Evolutionary conservation across 2,329 filamentous ascomycete species (phyloP).

Genomic region (Tolypocladium inflatum): DNA sequence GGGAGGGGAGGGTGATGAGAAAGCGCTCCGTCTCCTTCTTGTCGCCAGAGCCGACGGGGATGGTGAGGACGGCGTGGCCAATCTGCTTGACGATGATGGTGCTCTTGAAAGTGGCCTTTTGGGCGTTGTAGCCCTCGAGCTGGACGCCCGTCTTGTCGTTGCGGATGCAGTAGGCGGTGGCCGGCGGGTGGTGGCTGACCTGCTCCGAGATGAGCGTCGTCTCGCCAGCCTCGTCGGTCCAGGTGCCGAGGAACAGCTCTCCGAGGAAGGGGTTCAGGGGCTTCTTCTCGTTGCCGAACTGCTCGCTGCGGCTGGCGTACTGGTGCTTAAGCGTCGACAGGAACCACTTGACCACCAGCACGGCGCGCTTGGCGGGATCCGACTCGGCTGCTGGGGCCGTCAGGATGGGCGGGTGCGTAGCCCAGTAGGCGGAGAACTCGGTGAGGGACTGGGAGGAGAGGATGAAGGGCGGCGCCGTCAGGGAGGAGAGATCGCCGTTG

Average conservation of each 20-base stretch:
- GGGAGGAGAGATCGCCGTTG: conserved; percentile 70
- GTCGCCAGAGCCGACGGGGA: conserved; percentile 39
- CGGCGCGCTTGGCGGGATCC: conserved; percentile 70
- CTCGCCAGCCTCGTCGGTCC: conserved; percentile 72
- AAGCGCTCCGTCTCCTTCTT: conserved; percentile 53
- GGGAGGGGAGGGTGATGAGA: conserved; percentile 80
- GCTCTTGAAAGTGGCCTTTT: conserved; percentile 88
- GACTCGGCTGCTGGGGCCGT: conserved; percentile 72
- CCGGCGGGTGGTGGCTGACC: conserved; percentile 89
- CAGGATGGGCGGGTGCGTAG: conserved; percentile 67
- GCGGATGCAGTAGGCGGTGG: conserved; percentile 87
- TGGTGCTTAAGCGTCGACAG: conserved; percentile 87
- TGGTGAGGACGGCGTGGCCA: conserved; percentile 74
- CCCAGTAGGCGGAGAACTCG: conserved; percentile 78
- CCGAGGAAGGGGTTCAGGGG: conserved; percentile 93
- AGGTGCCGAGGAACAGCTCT: conserved; percentile 86
- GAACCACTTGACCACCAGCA: conserved; percentile 95
- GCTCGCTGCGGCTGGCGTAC: conserved; percentile 63
- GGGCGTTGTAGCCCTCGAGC: conserved; percentile 85
- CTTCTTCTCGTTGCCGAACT: conserved; percentile 89
- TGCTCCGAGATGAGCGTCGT: conserved; percentile 89
- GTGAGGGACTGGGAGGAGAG: conserved; percentile 69
- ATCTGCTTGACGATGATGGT: conserved; percentile 95
- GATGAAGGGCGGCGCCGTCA: conserved; percentile 77
- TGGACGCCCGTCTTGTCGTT: conserved; percentile 75